Base-by-base conservation (phyloP, 495 filamentous ascomycete genomes). In the Xylaria grammica region DNA sequence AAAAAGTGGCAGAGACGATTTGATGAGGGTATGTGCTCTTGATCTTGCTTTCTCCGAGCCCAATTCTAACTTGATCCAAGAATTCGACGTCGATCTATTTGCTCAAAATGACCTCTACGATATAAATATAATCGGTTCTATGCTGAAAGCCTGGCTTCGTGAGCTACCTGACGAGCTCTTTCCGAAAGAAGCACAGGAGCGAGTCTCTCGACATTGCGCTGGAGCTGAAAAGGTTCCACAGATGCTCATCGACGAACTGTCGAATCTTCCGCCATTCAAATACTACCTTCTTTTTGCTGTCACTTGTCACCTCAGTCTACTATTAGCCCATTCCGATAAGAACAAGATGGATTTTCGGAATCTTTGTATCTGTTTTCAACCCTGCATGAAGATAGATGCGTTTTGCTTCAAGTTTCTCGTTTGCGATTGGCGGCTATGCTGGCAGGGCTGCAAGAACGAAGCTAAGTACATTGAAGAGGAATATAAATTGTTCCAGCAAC, bases 311-410 rank as follows among this genome's bases (percentile, higher is more conserved):
- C 86, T 97, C 38, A 93, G 91, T 72, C 85, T 97, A 4, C 86
- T 97, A 15, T 90, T 93, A 63, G 90, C 89, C 0, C 92, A 94
- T 71, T 86, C 89, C 30, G 91, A 92, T 36, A 90, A 90, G 75
- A 97, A 96, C 82, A 94, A 94, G 80, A 97, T 97, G 93, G 90
- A 93, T 74, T 96, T 92, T 74, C 85, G 87, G 68, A 96, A 96
- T 66, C 85, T 97, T 1, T 94, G 91, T 78, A 93, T 96, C 66
- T 97, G 93, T 81, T 96, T 97, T 78, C 91, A 95, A 79, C 93
- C 93, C 4, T 95, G 91, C 76, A 89, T 97, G 84, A 93, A 91
- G 69, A 94, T 97, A 46, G 93, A 97, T 73, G 84, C 86, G 4
- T 93, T 91, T 72, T 94, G 91, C 78, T 97, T 97, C 82, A 89